Percentiles rank a stretch among this genome's conserved stretches.
These are phyloP conservation scores for Gentiana macrophylla DNA, from an alignment of 257 asterid species.

Conservation along the genomic window DNA sequence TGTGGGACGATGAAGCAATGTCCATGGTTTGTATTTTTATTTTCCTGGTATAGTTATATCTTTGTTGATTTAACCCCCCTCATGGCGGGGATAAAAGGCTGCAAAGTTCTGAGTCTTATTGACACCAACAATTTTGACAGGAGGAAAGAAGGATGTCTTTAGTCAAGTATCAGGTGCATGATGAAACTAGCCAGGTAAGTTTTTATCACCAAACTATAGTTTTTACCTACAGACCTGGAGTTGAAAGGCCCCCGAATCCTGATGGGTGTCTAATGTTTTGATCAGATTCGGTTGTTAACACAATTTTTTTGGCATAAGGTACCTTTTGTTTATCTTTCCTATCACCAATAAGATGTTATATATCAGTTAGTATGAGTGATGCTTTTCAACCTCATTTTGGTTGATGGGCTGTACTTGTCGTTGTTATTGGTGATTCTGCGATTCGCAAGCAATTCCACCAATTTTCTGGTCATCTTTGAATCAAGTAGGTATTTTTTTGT, in stretches of 20 bases:
- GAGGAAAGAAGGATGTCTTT: conserved; percentile 98
- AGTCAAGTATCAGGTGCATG: conserved; percentile 98
- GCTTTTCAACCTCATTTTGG: conserved; percentile 34
- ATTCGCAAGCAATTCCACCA: conserved; percentile 75
- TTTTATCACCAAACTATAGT: conserved; percentile 25
- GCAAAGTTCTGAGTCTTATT: conserved; percentile 6
- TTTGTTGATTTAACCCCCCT: conserved; percentile 1
- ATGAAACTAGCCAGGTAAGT: conserved; percentile 99
- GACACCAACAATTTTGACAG: conserved; percentile 25
- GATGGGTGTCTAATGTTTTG: conserved; percentile 42
- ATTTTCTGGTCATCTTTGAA: conserved; percentile 69
- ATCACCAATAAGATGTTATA: conserved; percentile 12
- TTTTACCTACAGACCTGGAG: conserved; percentile 27
- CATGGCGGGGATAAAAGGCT: background rate
- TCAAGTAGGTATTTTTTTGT: conserved; percentile 61
- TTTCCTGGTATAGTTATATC: conserved; percentile 3
- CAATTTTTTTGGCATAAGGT: conserved; percentile 16
- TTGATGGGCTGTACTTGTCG: conserved; percentile 37
- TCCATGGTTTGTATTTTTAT: conserved; percentile 63
- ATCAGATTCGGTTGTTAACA: conserved; percentile 37
- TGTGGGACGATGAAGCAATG: conserved; percentile 99
- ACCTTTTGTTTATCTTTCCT: conserved; percentile 11
- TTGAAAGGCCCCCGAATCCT: conserved; percentile 41
- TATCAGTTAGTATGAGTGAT: conserved; percentile 15
- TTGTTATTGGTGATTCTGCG: conserved; percentile 54